These are phyloP conservation scores for Starmerella stigmatis DNA, from an alignment of 805 yeast genomes.

Conservation along the genomic window DNA sequence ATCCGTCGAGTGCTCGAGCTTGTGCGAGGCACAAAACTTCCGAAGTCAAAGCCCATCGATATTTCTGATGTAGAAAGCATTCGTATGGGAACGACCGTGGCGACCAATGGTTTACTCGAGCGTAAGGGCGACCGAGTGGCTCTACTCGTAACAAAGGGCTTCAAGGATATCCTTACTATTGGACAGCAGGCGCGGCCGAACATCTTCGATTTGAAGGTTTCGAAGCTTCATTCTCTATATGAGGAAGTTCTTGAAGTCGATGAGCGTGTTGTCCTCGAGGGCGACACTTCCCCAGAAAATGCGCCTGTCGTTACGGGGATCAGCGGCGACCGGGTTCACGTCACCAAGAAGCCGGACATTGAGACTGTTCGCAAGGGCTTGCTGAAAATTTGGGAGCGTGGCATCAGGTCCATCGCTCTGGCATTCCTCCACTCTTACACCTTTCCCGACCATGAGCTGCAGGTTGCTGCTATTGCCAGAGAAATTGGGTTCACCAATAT, in stretches of 20 bases:
- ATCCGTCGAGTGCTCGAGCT: conserved; percentile 65
- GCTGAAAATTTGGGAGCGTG: conserved; percentile 40
- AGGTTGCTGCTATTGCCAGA: conserved; percentile 49
- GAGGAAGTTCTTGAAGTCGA: conserved; percentile 72
- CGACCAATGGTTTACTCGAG: conserved; percentile 88
- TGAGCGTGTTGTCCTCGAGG: conserved; percentile 82
- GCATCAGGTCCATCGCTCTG: conserved; percentile 60
- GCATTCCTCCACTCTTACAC: conserved; percentile 66
- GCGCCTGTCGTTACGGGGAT: conserved; percentile 40
- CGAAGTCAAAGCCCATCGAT: conserved; percentile 51
- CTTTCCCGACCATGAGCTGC: conserved; percentile 55
- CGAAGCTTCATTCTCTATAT: conserved; percentile 61
- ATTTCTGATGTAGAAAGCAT: conserved; percentile 46
- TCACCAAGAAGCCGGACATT: conserved; percentile 43
- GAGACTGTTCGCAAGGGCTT: conserved; percentile 37
- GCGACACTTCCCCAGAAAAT: conserved; percentile 43
- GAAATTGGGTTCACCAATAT: conserved; percentile 59
- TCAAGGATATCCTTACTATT: conserved; percentile 66
- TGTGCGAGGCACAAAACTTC: conserved; percentile 44
- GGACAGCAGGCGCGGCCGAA: conserved; percentile 90
- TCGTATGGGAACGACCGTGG: conserved; percentile 90
- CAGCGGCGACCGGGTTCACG: conserved; percentile 57
- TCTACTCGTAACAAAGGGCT: conserved; percentile 77
- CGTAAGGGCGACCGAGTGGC: conserved; percentile 87
- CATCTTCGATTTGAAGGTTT: conserved; percentile 72